Base-by-base conservation (phyloP, 768 basidiomycete species). In the Mycena galopus region DNA sequence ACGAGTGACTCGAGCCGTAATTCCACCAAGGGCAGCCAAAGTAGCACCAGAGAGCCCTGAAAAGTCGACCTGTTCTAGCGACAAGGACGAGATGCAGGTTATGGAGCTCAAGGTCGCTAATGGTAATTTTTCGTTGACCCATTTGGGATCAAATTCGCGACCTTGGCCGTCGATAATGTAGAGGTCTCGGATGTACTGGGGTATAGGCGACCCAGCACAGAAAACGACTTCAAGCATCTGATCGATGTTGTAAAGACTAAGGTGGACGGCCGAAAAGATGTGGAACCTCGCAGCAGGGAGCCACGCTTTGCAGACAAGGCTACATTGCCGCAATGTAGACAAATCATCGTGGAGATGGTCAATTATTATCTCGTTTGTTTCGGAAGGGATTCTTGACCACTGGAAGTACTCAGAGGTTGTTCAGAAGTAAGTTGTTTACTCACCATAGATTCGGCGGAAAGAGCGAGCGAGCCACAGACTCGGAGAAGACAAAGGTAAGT, bases 321-420 rank as follows among this genome's bases (percentile, higher is more conserved):
- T 56, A 57, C 73, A 77, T 23, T 72, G 42, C 27, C 65, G 55
- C 30, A 75, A 58, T 9, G 65, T 33, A 10, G 27, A 10, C 14
- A 33, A 12, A 67, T 75, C 69, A 44, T 73, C 72, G 74, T 77
- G 72, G 7, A 75, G 69, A 47, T 71, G 69, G 55, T 77, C 74
- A 39, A 77, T 71, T 68, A 75, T 71, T 3, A 58, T 55, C 39
- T 77, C 74, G 29, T 23, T 61, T 14, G 33, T 62, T 63, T 69
- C 67, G 25, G 67, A 47, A 2, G 65, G 65, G 27, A 59, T 6
- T 67, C 37, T 67, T 27, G 56, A 25, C 39, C 59, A 25, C 65
- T 58, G 27, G 29, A 27, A 42, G n/a, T 27, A 42, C 23, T 60
- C 35, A 60, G 61, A 63, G 29, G 44, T 25, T 32, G 42, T 37